Evolutionary conservation across 257 asterid genomes (phyloP).

Genomic region (Solanum sejunctum): DNA sequence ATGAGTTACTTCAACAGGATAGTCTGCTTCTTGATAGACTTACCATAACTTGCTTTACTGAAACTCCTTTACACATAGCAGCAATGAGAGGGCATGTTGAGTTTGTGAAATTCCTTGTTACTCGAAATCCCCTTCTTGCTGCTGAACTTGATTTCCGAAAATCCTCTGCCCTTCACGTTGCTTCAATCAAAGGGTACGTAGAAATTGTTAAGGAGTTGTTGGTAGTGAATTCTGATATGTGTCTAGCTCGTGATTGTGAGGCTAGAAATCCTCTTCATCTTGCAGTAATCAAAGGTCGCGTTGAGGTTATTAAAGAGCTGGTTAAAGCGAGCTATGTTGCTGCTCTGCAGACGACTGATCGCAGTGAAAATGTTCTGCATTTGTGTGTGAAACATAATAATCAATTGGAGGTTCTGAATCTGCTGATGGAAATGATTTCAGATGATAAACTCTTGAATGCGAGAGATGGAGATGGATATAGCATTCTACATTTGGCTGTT

Average conservation of each 20-base stretch:
- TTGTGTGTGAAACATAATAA: conserved; percentile 22
- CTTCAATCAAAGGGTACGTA: conserved; percentile 15
- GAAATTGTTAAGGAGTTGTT: conserved; percentile 8
- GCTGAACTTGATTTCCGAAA: conserved; percentile 13
- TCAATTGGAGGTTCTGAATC: conserved; percentile 19
- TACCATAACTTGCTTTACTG: background rate
- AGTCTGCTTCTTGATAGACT: conserved; percentile 18
- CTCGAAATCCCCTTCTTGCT: conserved; percentile 8
- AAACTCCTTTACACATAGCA: conserved; percentile 36
- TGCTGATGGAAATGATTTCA: background rate
- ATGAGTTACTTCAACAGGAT: conserved; percentile 10
- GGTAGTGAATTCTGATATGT: background rate
- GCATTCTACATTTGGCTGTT: conserved; percentile 23
- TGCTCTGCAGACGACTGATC: conserved; percentile 7
- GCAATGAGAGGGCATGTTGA: conserved; percentile 16
- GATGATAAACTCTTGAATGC: conserved; percentile 9
- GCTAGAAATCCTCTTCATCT: conserved; percentile 29
- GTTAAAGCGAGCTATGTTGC: background rate
- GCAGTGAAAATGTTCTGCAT: conserved; percentile 18
- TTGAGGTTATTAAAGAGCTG: conserved; percentile 19
- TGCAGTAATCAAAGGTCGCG: conserved; percentile 26
- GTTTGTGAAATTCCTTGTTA: conserved; percentile 2
- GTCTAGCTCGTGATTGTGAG: conserved; percentile 10
- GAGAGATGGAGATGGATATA: conserved; percentile 19
- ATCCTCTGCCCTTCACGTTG: conserved; percentile 26